A percentile compares a stretch with the other conserved stretches of the same genome.
These are phyloP conservation scores for Beauveria caledonica DNA, from an alignment of 2,329 filamentous ascomycete species.

Conservation along the genomic window DNA sequence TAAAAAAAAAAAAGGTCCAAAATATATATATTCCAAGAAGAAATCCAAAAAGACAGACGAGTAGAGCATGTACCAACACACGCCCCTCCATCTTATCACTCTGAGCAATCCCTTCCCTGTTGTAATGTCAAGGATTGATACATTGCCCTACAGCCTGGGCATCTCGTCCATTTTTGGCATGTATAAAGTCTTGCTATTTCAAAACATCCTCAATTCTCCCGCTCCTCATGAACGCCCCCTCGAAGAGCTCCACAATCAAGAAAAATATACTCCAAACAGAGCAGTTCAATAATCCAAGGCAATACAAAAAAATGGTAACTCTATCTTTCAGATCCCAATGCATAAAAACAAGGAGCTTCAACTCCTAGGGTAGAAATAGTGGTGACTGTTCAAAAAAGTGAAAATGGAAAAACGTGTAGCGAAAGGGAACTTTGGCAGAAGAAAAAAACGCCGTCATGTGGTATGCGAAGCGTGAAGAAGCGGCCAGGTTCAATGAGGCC, in stretches of 20 bases:
- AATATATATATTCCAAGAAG: neutral
- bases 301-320: neutral
- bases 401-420: neutral
- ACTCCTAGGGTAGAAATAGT: neutral
- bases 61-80: neutral
- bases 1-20: neutral
- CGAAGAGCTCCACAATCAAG: neutral
- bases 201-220: neutral
- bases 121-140: neutral
- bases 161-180: neutral
- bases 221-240: neutral
- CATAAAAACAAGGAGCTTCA: neutral
- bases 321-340: conserved; percentile 3
- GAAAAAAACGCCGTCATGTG: neutral
- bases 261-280: neutral
- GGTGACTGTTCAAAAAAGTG: neutral
- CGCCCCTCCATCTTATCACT: neutral
- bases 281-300: neutral
- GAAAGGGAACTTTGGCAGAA: neutral
- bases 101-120: neutral
- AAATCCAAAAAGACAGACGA: neutral
- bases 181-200: no score
- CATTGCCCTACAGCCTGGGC: neutral
- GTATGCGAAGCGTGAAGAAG: neutral
- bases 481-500: neutral